phyloP scores from a whole-genome alignment of 345 rosid genomes.

The Hibiscus syriacus region DNA sequence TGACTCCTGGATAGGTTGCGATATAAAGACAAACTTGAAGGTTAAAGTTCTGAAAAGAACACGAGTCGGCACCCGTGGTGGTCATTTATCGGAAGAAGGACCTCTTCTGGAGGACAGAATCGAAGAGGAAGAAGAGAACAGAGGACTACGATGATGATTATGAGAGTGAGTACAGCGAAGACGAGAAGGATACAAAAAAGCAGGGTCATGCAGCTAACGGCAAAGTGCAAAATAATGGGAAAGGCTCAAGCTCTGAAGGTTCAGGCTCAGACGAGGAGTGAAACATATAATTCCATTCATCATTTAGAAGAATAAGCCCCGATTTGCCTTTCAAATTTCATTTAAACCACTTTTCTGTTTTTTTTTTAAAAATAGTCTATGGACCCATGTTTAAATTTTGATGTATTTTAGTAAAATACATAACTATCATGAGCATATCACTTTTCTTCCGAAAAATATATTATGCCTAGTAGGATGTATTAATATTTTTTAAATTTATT shows the following conservation, averaged over 20 bases:
- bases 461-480: too few species aligned
- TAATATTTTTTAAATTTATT: too few species aligned
- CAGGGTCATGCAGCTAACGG: slow-evolving; percentile 53
- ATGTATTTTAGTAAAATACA: too few species aligned
- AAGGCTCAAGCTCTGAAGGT: too few species aligned
- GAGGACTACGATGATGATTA: slow-evolving; percentile 70
- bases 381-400: not conserved
- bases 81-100: slow-evolving; percentile 67
- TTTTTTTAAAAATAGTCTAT: not conserved
- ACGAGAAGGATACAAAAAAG: slow-evolving; percentile 70
- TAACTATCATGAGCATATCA: too few species aligned
- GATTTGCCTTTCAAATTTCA: too few species aligned
- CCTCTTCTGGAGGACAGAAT: slow-evolving; percentile 64
- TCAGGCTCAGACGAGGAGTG: too few species aligned
- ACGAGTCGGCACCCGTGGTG: slow-evolving; percentile 71
- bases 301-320: not conserved
- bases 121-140: slow-evolving; percentile 85
- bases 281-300: too few species aligned
- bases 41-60: slow-evolving; percentile 80
- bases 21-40: slow-evolving; percentile 55
- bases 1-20: slow-evolving; percentile 98
- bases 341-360: too few species aligned
- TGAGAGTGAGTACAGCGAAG: slow-evolving; percentile 94
- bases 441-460: too few species aligned
- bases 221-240: slow-evolving; percentile 21